Percentiles rank a stretch among this genome's conserved stretches.
Conservation (phyloP, 1,139 yeast genomes). For the Pichia sp. region DNA sequence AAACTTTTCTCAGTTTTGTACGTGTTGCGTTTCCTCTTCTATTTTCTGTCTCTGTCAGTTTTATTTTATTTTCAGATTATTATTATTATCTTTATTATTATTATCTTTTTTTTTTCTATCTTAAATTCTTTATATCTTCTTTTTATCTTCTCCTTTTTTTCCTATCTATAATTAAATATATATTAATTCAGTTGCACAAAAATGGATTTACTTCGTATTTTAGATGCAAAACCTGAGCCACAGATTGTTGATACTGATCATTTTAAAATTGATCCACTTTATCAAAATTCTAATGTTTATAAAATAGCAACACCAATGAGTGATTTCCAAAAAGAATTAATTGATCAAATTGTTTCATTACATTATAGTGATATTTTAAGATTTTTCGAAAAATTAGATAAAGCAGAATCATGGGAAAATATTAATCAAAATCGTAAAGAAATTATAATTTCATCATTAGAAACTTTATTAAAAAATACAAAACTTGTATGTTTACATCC, state of each 20-base stretch:
- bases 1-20: too few species aligned
- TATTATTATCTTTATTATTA: too few species aligned
- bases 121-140: background rate
- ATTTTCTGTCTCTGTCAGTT: too few species aligned
- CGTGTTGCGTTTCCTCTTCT: too few species aligned
- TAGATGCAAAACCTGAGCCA: slow-evolving; percentile 85
- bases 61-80: too few species aligned
- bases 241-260: slow-evolving; percentile 50
- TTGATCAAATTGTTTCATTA: slow-evolving; percentile 87
- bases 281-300: slow-evolving; percentile 56
- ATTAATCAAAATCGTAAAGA: slow-evolving; percentile 4
- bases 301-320: slow-evolving; percentile 82
- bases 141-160: background rate
- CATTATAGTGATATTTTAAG: slow-evolving; percentile 88
- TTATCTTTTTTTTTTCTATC: background rate
- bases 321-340: slow-evolving; percentile 80
- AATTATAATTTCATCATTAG: slow-evolving; percentile 60
- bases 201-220: slow-evolving; percentile 72
- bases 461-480: slow-evolving; percentile 68
- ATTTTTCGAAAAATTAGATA: slow-evolving; percentile 55
- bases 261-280: slow-evolving; percentile 27
- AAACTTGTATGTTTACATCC: slow-evolving; percentile 86
- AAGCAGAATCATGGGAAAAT: slow-evolving; percentile 15
- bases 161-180: background rate
- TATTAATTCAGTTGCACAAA: background rate